These are phyloP conservation scores for Darksidea phi DNA, from an alignment of 495 filamentous ascomycete genomes.

Conservation along the genomic window DNA sequence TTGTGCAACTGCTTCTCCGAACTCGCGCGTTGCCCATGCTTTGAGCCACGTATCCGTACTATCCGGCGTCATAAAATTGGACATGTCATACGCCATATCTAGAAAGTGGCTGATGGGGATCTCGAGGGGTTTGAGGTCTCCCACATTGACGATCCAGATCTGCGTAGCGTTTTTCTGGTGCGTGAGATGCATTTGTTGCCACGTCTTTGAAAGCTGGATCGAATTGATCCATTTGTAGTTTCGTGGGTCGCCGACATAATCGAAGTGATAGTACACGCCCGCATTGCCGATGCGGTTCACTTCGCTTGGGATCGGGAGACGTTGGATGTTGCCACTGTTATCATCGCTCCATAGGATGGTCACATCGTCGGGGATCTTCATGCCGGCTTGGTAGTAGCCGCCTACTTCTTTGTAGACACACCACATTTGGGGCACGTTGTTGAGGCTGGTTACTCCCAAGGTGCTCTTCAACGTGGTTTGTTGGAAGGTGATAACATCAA, in stretches of 20 bases:
- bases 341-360: conserved; percentile 74
- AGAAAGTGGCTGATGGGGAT: conserved; percentile 67
- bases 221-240: conserved; percentile 73
- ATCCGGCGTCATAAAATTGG: conserved; percentile 51
- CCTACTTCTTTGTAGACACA: conserved; percentile 52
- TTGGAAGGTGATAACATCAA: conserved; percentile 60
- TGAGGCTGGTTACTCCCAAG: conserved; percentile 50
- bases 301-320: conserved; percentile 63
- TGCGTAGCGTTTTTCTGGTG: conserved; percentile 56
- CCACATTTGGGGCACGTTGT: conserved; percentile 65
- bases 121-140: conserved; percentile 69
- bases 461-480: conserved; percentile 53
- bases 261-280: conserved; percentile 76
- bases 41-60: conserved; percentile 56
- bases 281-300: conserved; percentile 60
- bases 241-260: conserved; percentile 65
- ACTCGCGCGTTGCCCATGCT: conserved; percentile 61
- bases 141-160: conserved; percentile 77
- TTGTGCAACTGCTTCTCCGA: conserved; percentile 58
- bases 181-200: conserved; percentile 65
- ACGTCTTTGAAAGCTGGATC: conserved; percentile 63
- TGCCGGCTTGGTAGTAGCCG: conserved; percentile 60
- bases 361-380: conserved; percentile 68
- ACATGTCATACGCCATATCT: conserved; percentile 64
- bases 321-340: conserved; percentile 68